Evolutionary conservation across 371 early-diverging fungal species (phyloP).

Genomic region (Parasitella parasitica): DNA sequence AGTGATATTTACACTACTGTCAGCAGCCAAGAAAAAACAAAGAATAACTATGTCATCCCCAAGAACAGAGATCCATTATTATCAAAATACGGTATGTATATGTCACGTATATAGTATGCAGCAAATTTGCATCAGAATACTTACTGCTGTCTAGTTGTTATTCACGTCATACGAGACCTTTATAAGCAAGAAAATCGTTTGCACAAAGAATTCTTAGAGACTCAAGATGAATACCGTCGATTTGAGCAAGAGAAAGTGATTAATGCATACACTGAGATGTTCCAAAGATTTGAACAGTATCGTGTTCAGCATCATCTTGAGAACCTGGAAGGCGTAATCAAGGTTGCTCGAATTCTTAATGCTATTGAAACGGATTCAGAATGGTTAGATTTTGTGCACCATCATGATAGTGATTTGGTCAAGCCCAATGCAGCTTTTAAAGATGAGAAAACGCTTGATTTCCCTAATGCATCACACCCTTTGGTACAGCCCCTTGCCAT

Average conservation of each 20-base stretch:
- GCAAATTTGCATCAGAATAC: background rate
- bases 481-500: conserved; percentile 17
- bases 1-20: conserved; percentile 7
- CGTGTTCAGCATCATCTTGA: conserved; percentile 18
- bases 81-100: conserved; percentile 20
- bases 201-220: conserved; percentile 14
- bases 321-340: conserved; percentile 18
- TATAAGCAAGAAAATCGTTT: conserved; percentile 20
- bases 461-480: conserved; percentile 19
- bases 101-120: background rate
- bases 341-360: conserved; percentile 18
- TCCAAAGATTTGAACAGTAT: conserved; percentile 19
- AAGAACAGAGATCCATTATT: conserved; percentile 21
- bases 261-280: conserved; percentile 17
- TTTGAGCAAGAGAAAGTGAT: conserved; percentile 26
- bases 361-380: conserved; percentile 24
- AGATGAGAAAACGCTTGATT: conserved; percentile 11
- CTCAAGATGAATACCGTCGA: conserved; percentile 24
- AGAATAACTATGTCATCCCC: conserved; percentile 10
- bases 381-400: conserved; percentile 20
- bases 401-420: conserved; percentile 21
- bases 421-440: conserved; percentile 16
- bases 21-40: conserved; percentile 4
- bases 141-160: conserved; percentile 2
- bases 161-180: conserved; percentile 8